A percentile compares a stretch with the other conserved stretches of the same genome.
phyloP scores from a whole-genome alignment of 2,329 filamentous ascomycete species.

The Trichophyton simii region DNA sequence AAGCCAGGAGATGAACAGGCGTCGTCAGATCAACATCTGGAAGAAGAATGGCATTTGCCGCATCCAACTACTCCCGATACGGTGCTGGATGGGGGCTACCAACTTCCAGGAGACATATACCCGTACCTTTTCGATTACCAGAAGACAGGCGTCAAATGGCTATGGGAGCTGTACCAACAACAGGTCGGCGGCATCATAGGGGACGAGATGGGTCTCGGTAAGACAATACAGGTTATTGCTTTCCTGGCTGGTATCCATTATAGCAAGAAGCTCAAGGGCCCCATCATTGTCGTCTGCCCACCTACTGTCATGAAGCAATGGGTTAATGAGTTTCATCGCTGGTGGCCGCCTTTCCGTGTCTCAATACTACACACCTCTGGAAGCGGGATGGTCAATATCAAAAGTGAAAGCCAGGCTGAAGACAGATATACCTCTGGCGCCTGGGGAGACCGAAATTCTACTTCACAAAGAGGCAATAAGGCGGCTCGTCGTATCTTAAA shows the following conservation, averaged over 20 bases:
- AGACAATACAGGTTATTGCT: constrained; percentile 70
- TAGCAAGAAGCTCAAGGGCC: constrained; percentile 70
- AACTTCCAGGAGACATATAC: constrained; percentile 81
- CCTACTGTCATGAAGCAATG: constrained; percentile 93
- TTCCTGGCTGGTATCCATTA: constrained; percentile 87
- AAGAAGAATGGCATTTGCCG: constrained; percentile 68
- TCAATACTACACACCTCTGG: constrained; percentile 92
- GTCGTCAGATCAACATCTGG: constrained; percentile 11
- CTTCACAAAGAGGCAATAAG: constrained; percentile 40
- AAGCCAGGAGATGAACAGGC: constrained; percentile 20
- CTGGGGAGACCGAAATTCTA: constrained; percentile 34
- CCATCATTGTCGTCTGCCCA: constrained; percentile 82
- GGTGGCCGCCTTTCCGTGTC: constrained; percentile 98
- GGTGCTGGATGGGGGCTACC: constrained; percentile 60
- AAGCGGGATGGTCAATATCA: constrained; percentile 84
- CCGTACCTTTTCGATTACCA: constrained; percentile 92
- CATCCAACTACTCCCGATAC: constrained; percentile 73
- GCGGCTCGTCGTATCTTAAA: constrained; percentile 71
- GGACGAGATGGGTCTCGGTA: constrained; percentile 98
- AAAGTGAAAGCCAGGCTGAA: constrained; percentile 49
- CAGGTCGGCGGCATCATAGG: constrained; percentile 88
- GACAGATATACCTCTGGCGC: constrained; percentile 48
- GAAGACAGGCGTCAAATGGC: constrained; percentile 92
- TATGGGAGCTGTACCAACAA: constrained; percentile 82
- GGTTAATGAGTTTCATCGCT: constrained; percentile 96